These are phyloP conservation scores for Dactylis glomerata DNA, from an alignment of 176 grass and related monocot genomes.

Conservation along the genomic window DNA sequence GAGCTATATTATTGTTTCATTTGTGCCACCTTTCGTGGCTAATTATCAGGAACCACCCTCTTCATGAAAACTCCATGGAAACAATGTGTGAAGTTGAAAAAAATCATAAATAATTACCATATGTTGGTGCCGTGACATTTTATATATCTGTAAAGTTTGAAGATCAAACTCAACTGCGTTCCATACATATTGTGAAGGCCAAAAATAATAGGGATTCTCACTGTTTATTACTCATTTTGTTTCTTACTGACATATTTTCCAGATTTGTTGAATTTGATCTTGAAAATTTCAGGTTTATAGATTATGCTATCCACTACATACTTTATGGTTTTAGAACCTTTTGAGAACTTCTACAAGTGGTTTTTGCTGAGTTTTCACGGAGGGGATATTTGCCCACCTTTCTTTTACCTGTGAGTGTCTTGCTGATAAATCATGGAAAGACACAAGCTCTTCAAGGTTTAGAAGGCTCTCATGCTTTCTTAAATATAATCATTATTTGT, in stretches of 20 bases:
- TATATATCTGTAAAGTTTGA: not conserved
- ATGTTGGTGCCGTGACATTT: not conserved
- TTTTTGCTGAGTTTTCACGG: not conserved
- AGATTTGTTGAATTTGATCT: not conserved
- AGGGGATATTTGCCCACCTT: not conserved
- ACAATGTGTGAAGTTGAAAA: not conserved
- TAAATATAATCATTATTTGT: not conserved
- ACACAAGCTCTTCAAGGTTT: slow-evolving; percentile 13
- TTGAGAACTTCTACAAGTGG: not conserved
- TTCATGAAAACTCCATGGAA: not conserved
- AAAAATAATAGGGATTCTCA: not conserved
- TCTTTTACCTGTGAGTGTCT: not conserved
- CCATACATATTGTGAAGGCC: not conserved
- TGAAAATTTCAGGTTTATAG: not conserved
- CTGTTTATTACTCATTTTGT: not conserved
- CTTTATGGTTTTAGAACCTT: not conserved
- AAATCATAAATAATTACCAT: not conserved
- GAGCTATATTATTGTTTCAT: slow-evolving; percentile 11
- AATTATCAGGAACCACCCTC: not conserved
- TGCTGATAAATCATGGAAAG: slow-evolving; percentile 2
- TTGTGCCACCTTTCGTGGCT: not conserved
- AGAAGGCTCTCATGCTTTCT: not conserved
- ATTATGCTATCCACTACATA: not conserved
- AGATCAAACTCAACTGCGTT: not conserved
- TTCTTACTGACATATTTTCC: not conserved